A percentile compares a stretch with the other conserved stretches of the same genome.
These are phyloP conservation scores for Hyaloscypha hepaticicola DNA, from an alignment of 495 filamentous ascomycete species.

Conservation along the genomic window DNA sequence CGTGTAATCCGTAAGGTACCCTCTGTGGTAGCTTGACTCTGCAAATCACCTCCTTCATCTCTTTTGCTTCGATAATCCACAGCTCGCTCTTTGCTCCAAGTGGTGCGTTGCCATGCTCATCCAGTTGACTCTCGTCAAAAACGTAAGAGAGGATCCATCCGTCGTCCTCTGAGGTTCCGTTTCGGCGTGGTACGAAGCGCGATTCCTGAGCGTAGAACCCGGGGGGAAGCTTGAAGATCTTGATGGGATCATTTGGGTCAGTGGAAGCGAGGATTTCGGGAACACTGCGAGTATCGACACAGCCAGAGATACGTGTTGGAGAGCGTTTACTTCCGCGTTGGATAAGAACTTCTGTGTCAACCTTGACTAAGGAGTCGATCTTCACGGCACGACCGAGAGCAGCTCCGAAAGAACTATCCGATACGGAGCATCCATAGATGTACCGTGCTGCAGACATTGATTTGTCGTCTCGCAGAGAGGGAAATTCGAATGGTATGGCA, in stretches of 20 bases:
- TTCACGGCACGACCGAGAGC: conserved; percentile 56
- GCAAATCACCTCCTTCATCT: conserved; percentile 56
- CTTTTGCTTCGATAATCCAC: conserved; percentile 62
- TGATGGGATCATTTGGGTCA: conserved; percentile 52
- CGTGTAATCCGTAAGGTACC: conserved; percentile 67
- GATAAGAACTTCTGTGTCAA: conserved; percentile 52
- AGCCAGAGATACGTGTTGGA: conserved; percentile 49
- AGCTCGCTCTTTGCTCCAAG: conserved; percentile 51
- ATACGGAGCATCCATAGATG: conserved; percentile 56
- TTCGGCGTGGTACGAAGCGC: conserved; percentile 53
- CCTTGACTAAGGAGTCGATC: conserved; percentile 60
- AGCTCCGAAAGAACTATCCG: conserved; percentile 46
- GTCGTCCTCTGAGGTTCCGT: conserved; percentile 35
- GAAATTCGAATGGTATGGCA: conserved; percentile 63
- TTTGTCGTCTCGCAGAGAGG: conserved; percentile 47
- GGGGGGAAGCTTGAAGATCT: conserved; percentile 54
- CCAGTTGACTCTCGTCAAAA: conserved; percentile 44
- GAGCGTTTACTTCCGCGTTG: conserved; percentile 27
- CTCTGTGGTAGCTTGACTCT: conserved; percentile 57
- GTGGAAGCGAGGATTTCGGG: conserved; percentile 39
- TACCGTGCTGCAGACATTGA: conserved; percentile 54
- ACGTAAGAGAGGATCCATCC: conserved; percentile 27
- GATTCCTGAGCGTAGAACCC: conserved; percentile 64
- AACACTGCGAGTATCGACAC: conserved; percentile 53
- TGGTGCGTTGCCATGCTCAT: conserved; percentile 41